A percentile compares a stretch with the other conserved stretches of the same genome.
phyloP scores from a whole-genome alignment of 2,329 filamentous ascomycete genomes.

The Aspergillus jensenii region DNA sequence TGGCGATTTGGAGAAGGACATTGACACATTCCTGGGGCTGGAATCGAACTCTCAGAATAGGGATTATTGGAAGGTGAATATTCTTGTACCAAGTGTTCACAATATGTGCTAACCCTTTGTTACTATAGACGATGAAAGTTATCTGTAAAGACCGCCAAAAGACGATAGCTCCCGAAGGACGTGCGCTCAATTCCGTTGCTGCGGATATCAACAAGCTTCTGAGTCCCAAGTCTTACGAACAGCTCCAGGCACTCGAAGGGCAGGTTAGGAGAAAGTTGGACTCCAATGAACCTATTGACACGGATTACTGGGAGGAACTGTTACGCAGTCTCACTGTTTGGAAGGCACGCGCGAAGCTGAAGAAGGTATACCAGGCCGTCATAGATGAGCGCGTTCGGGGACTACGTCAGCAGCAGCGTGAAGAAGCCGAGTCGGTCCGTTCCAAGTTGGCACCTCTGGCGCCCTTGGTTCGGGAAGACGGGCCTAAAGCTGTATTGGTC shows the following conservation, averaged over 20 bases:
- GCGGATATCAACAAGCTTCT: slow-evolving; percentile 87
- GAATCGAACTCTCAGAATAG: slow-evolving; percentile 76
- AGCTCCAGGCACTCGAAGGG: slow-evolving; percentile 80
- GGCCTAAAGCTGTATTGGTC: slow-evolving; percentile 2
- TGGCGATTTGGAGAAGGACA: slow-evolving; percentile 76
- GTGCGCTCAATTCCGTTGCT: slow-evolving; percentile 78
- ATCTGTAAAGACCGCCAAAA: slow-evolving; percentile 78
- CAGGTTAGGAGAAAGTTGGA: slow-evolving; percentile 85
- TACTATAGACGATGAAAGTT: slow-evolving; percentile 69
- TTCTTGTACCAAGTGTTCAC: background rate
- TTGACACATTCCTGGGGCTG: slow-evolving; percentile 73
- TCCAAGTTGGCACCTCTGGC: slow-evolving; percentile 55
- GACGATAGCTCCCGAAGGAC: slow-evolving; percentile 64
- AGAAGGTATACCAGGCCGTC: slow-evolving; percentile 74
- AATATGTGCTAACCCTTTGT: background rate
- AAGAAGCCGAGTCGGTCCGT: slow-evolving; percentile 61
- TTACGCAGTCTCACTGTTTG: slow-evolving; percentile 80
- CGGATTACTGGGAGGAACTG: slow-evolving; percentile 96
- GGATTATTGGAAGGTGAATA: slow-evolving; percentile 76
- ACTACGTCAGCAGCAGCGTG: slow-evolving; percentile 66
- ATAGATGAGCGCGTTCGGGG: slow-evolving; percentile 66
- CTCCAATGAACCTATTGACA: slow-evolving; percentile 89
- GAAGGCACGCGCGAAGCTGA: slow-evolving; percentile 86
- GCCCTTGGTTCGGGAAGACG: slow-evolving; percentile 29
- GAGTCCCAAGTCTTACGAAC: slow-evolving; percentile 77